Conservation (phyloP, 441 rosid species). For the Pelargonium citronellum region DNA sequence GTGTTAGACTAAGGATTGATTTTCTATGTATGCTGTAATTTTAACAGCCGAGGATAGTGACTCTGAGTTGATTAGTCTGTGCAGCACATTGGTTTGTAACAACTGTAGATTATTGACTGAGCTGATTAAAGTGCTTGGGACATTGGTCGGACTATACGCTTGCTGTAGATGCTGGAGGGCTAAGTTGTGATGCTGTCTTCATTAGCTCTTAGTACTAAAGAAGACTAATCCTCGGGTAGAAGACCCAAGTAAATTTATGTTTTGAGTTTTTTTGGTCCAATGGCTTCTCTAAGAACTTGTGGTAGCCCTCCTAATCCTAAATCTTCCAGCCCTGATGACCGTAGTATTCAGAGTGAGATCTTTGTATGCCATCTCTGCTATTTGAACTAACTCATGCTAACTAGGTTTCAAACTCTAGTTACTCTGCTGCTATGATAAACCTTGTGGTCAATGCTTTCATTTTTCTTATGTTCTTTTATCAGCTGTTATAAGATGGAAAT, state of each 20-base stretch:
- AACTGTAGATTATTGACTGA: neutral
- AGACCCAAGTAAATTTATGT: neutral
- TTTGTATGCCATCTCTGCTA: neutral
- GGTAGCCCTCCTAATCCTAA: neutral
- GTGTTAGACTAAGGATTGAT: neutral
- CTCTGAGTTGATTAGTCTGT: neutral
- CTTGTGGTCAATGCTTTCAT: neutral
- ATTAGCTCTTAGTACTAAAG: neutral
- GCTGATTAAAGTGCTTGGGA: neutral
- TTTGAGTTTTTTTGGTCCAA: neutral
- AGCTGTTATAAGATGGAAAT: slow-evolving; percentile 8
- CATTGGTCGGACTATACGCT: neutral
- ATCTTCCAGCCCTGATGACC: neutral
- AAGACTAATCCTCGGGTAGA: neutral
- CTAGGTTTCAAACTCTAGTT: neutral
- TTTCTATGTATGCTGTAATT: neutral
- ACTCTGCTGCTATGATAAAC: neutral
- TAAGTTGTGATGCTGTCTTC: neutral
- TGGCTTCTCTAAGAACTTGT: neutral
- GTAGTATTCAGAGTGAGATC: neutral
- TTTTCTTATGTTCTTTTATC: neutral
- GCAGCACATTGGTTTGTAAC: neutral
- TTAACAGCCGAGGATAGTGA: neutral
- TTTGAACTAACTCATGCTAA: neutral
- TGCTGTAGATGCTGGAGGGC: neutral